These are phyloP conservation scores for Hypoxylon rickii DNA, from an alignment of 495 filamentous ascomycete species.

Conservation along the genomic window DNA sequence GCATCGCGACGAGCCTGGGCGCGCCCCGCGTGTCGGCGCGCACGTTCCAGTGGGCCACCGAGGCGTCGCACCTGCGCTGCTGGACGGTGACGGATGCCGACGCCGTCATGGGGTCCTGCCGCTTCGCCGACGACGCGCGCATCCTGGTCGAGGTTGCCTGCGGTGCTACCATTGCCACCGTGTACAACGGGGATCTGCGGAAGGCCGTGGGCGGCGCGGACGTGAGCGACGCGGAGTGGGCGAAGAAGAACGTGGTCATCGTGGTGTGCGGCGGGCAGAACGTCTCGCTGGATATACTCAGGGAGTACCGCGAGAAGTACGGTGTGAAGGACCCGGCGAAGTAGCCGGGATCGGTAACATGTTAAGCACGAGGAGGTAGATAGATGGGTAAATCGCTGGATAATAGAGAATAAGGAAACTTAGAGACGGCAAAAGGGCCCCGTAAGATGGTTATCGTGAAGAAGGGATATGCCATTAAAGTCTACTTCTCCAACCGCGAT, in stretches of 20 bases:
- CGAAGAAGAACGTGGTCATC: conserved; percentile 74
- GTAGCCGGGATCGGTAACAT: too few relatives aligned
- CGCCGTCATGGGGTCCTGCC: conserved; percentile 74
- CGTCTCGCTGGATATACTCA: conserved; percentile 69
- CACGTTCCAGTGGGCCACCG: conserved; percentile 65
- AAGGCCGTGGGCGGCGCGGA: conserved; percentile 60
- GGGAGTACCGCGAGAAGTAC: conserved; percentile 64
- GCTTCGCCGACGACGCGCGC: conserved; percentile 80
- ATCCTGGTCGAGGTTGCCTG: conserved; percentile 82
- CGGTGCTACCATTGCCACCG: conserved; percentile 73
- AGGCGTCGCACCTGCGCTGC: conserved; percentile 55
- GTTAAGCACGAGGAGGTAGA: not conserved
- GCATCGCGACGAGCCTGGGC: conserved; percentile 79
- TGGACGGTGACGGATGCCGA: conserved; percentile 77
- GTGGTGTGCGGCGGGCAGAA: conserved; percentile 86
- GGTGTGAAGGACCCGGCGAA: too few relatives aligned
- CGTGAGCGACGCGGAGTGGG: conserved; percentile 55
- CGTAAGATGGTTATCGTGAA: too few relatives aligned
- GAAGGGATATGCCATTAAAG: not conserved
- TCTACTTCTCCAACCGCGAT: not conserved
- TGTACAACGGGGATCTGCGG: conserved; percentile 67
- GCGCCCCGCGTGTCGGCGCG: conserved; percentile 71
- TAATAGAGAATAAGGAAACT: not conserved
- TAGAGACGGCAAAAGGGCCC: too few relatives aligned
- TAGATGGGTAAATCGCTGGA: not conserved